Conservation (phyloP, 164 flowering plant genomes). For the Protea cynaroides region DNA sequence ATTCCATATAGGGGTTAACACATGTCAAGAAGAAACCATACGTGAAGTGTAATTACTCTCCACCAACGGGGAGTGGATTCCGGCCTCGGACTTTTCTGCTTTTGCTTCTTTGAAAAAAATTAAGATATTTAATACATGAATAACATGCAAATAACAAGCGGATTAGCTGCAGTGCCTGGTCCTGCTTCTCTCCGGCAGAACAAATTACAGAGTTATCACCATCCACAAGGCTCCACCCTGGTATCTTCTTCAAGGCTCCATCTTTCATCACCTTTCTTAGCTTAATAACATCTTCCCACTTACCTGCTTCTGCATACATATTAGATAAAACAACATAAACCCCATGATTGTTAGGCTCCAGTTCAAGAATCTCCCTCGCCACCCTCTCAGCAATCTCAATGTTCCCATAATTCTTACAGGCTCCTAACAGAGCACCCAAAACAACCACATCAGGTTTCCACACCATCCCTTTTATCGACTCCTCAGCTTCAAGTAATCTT, state of each 20-base stretch:
- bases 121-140: no score
- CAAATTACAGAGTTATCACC: conserved; percentile 10
- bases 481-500: conserved; percentile 48
- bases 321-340: conserved; percentile 41
- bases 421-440: conserved; percentile 54
- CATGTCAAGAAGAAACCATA: no score
- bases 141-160: no score
- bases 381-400: conserved; percentile 44
- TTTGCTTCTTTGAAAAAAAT: no score
- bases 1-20: no score
- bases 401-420: conserved; percentile 45
- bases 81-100: no score
- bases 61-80: no score
- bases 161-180: no score
- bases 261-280: conserved; percentile 36
- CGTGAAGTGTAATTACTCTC: no score
- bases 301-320: conserved; percentile 43
- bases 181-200: no score
- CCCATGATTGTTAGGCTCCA: conserved; percentile 48
- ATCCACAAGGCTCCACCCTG: conserved; percentile 41
- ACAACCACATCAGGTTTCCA: conserved; percentile 57
- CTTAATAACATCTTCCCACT: conserved; percentile 42
- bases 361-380: conserved; percentile 31
- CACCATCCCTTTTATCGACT: conserved; percentile 45
- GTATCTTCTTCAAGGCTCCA: conserved; percentile 34